Evolutionary conservation across 208 protist species (phyloP).

Genomic region (Endotrypanum monterogeii): DNA sequence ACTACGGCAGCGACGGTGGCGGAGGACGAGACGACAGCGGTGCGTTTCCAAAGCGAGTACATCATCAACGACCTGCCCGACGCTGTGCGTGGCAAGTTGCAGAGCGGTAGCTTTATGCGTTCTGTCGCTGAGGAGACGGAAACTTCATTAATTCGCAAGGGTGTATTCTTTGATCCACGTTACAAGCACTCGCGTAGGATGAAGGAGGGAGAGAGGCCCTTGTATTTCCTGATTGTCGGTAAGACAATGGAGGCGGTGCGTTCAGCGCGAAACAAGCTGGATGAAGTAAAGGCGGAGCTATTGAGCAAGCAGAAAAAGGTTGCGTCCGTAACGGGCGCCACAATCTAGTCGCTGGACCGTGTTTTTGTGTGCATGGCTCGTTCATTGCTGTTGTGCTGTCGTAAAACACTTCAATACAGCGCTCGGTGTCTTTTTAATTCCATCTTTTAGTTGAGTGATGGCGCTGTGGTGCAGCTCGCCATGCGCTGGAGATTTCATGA

Average conservation of each 20-base stretch:
- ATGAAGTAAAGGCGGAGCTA: conserved; percentile 67
- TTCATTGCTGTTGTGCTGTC: not conserved
- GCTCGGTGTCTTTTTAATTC: not conserved
- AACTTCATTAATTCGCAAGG: conserved; percentile 81
- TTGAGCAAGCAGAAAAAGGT: conserved; percentile 52
- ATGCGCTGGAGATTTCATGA: not conserved
- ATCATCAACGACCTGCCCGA: conserved; percentile 83
- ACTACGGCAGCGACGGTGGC: conserved; percentile 45
- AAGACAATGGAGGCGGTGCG: conserved; percentile 72
- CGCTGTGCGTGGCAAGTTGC: conserved; percentile 62
- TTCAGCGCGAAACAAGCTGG: conserved; percentile 54
- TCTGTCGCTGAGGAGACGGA: conserved; percentile 63
- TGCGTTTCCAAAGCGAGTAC: conserved; percentile 86
- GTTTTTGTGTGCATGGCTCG: not conserved
- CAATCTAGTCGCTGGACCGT: conserved; percentile 19
- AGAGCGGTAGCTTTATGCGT: conserved; percentile 60
- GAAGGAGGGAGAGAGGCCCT: conserved; percentile 75
- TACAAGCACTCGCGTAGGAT: conserved; percentile 76
- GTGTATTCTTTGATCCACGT: conserved; percentile 78
- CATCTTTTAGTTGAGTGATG: not conserved
- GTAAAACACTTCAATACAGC: not conserved
- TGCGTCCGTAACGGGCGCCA: conserved; percentile 54
- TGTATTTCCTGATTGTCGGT: conserved; percentile 83
- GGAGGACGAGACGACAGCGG: conserved; percentile 28
- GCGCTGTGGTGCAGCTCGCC: not conserved